Percentiles rank a stretch among this genome's conserved stretches.
Evolutionary conservation across 805 yeast species (phyloP).

Genomic region (Zygosaccharomyces pseudorouxii): DNA sequence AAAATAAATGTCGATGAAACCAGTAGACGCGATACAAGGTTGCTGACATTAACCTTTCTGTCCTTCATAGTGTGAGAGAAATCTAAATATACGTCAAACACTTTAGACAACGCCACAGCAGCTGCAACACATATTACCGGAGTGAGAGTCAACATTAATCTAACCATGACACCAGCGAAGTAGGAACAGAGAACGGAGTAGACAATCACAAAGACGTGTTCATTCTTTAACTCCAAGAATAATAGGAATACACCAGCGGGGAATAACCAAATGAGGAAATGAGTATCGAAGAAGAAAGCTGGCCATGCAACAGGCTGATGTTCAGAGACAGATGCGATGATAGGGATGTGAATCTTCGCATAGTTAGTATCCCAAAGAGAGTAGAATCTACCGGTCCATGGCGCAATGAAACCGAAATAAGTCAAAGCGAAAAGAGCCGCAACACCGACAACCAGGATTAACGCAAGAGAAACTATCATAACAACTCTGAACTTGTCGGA

Average conservation of each 20-base stretch:
- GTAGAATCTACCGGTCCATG: conserved; percentile 99
- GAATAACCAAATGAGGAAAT: conserved; percentile 92
- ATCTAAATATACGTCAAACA: conserved; percentile 78
- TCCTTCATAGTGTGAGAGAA: conserved; percentile 36
- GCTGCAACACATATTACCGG: conserved; percentile 94
- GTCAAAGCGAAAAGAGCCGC: conserved; percentile 75
- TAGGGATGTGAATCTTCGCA: conserved; percentile 97
- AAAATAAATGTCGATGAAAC: conserved; percentile 66
- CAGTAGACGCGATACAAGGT: conserved; percentile 50
- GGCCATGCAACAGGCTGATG: conserved; percentile 99
- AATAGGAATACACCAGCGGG: conserved; percentile 94
- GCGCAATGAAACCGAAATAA: conserved; percentile 89
- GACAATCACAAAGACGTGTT: conserved; percentile 87
- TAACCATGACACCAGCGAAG: conserved; percentile 98
- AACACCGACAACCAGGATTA: conserved; percentile 59
- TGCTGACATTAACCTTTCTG: conserved; percentile 25
- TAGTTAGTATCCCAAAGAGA: conserved; percentile 97
- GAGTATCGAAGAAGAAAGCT: conserved; percentile 90
- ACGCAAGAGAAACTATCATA: conserved; percentile 52
- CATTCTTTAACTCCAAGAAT: conserved; percentile 84
- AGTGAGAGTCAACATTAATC: conserved; percentile 93
- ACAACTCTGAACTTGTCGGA: conserved; percentile 68
- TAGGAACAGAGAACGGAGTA: conserved; percentile 92
- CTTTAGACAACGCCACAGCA: conserved; percentile 79
- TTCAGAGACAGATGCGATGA: conserved; percentile 97